Evolutionary conservation across 2,329 filamentous ascomycete species (phyloP).

Genomic region (Talaromyces funiculosus): DNA sequence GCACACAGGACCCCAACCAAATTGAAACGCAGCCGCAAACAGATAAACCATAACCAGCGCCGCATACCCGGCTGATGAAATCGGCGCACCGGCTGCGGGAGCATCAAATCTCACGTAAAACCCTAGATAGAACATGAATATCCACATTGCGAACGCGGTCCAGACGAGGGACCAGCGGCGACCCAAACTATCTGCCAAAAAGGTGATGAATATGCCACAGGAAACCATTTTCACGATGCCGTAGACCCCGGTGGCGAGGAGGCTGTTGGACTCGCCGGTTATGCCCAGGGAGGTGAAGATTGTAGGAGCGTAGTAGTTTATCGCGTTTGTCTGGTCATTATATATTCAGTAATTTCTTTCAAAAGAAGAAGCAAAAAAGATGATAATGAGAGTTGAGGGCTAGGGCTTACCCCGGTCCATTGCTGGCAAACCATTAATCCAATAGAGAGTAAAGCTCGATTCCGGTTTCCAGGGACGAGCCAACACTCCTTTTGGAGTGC

Average conservation of each 20-base stretch:
- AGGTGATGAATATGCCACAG: slow-evolving; percentile 59
- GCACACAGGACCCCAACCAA: slow-evolving; percentile 61
- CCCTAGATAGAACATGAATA: slow-evolving; percentile 31
- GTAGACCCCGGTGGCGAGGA: slow-evolving; percentile 50
- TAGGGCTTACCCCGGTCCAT: slow-evolving; percentile 52
- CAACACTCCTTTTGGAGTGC: slow-evolving; percentile 33
- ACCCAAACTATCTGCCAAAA: slow-evolving; percentile 44
- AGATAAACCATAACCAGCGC: slow-evolving; percentile 57
- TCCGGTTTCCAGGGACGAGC: slow-evolving; percentile 1
- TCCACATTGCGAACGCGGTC: slow-evolving; percentile 52
- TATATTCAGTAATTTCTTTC: neutral
- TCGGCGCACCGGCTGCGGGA: slow-evolving; percentile 45
- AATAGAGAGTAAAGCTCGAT: slow-evolving; percentile 33
- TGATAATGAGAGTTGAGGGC: slow-evolving; percentile 62
- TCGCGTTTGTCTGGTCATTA: slow-evolving; percentile 48
- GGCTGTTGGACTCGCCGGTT: slow-evolving; percentile 42
- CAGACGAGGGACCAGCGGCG: slow-evolving; percentile 42
- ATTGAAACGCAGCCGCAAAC: slow-evolving; percentile 4
- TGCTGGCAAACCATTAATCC: slow-evolving; percentile 51
- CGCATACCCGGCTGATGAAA: slow-evolving; percentile 60
- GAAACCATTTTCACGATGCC: slow-evolving; percentile 62
- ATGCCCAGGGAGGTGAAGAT: slow-evolving; percentile 51
- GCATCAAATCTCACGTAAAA: neutral
- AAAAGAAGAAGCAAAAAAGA: too few relatives aligned
- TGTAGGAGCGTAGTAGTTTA: slow-evolving; percentile 58